phyloP scores from a whole-genome alignment of 352 stramenopile genomes.

The Phytophthora fragariaefolia region DNA sequence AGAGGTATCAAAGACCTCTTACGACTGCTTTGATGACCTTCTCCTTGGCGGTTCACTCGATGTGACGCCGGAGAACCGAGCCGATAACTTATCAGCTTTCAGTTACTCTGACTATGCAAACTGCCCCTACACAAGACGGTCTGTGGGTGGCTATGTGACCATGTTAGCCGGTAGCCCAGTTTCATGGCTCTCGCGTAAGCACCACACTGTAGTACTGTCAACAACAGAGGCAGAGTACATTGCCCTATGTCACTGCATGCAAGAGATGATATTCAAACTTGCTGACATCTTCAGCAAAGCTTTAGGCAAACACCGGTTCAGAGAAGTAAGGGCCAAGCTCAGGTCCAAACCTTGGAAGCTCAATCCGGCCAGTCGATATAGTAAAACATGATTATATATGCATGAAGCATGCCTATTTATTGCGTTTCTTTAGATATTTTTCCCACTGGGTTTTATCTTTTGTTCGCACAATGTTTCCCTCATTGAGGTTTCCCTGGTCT shows the following conservation, averaged over 20 bases:
- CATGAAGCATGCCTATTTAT: constrained; percentile 11
- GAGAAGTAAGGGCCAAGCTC: constrained; percentile 8
- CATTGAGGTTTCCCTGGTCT: constrained; percentile 2
- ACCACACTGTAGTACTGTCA: constrained; percentile 11
- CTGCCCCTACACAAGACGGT: constrained; percentile 1
- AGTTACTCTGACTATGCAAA: constrained; percentile 16
- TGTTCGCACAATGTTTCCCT: constrained; percentile 10
- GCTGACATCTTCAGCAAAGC: constrained; percentile 41
- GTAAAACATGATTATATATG: constrained; percentile 6
- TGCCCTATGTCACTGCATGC: no score
- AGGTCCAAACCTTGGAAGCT: constrained; percentile 7
- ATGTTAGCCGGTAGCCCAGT: constrained; percentile 8
- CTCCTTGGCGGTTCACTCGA: neutral
- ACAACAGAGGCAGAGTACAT: constrained; percentile 7
- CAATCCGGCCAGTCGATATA: constrained; percentile 1
- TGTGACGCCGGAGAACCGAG: constrained; percentile 2
- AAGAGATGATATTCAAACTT: constrained; percentile 26
- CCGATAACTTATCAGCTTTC: neutral
- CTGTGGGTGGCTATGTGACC: no score
- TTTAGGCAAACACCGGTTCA: constrained; percentile 16
- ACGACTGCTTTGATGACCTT: constrained; percentile 20
- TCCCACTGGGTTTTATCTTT: constrained; percentile 3
- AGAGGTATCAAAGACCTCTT: constrained; percentile 13
- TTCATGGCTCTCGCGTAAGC: constrained; percentile 13
- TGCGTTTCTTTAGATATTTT: constrained; percentile 4